These are phyloP conservation scores for Aspergillus melleus DNA, from an alignment of 2,329 filamentous ascomycete species.

Conservation along the genomic window DNA sequence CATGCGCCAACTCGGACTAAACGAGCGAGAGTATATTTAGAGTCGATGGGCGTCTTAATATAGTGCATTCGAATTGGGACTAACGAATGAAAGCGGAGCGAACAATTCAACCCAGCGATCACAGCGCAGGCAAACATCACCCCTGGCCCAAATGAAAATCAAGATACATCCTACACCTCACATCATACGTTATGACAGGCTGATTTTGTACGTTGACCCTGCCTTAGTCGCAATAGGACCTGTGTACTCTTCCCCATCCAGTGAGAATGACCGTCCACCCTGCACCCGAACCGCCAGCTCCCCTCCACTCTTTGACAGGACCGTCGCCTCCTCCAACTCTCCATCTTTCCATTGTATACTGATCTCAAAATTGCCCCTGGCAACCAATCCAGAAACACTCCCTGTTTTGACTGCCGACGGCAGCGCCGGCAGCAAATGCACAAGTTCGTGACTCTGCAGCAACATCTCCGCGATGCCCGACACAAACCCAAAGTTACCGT, in stretches of 20 bases:
- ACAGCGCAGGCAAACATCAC: background rate
- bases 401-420: constrained; percentile 32
- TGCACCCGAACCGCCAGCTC: constrained; percentile 6
- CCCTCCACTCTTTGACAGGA: constrained; percentile 1
- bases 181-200: background rate
- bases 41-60: background rate
- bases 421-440: constrained; percentile 38
- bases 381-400: constrained; percentile 31
- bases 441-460: constrained; percentile 37
- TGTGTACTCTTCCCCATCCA: constrained; percentile 2
- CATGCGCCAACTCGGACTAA: background rate
- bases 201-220: background rate
- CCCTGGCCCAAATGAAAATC: background rate
- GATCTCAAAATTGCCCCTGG: constrained; percentile 36
- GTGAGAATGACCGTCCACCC: background rate
- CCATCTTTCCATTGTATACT: constrained; percentile 36
- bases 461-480: constrained; percentile 47
- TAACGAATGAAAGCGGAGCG: background rate
- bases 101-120: background rate
- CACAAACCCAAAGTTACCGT: constrained; percentile 51
- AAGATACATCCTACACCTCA: background rate
- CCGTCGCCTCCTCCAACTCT: constrained; percentile 9
- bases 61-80: background rate
- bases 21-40: background rate
- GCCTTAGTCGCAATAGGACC: background rate